Evolutionary conservation across 2,329 filamentous ascomycete species (phyloP), one percentile per base, ranked within the genome.

Genomic region (Monilinia aucupariae): DNA sequence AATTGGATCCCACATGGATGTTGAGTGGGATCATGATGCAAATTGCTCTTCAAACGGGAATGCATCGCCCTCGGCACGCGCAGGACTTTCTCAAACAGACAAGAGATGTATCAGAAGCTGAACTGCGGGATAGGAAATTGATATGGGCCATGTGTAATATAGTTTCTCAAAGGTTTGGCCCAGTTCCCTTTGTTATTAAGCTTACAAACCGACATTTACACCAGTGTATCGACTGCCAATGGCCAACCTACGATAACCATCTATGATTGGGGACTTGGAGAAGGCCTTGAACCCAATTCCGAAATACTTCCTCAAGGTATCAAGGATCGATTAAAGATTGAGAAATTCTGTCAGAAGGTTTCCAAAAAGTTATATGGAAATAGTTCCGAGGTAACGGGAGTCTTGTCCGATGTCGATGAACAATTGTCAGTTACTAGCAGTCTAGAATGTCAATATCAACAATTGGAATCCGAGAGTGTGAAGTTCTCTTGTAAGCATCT

Each of bases 111-210:
- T 51, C 65, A 2, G 60, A 64, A 25, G 48, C 65, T 13, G 68
- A 69, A 49, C 50, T 67, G 17, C 61, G 64, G 47, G 86, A 89
- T 71, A 80, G 86, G 51, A 79, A 87, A 43, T 80, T 83, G 66
- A 88, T 86, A 2, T 89, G 86, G 86, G 84, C 84, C 2, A 80
- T 85, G 32, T 87, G 85, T 74, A 89, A 88, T 70, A 82, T 87
- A 66, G 85, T 88, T 56, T 84, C 85, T 22, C 85, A 88, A 69
- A 83, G 83, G 82, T 84, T 49, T 48, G 25, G 0, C 13, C 56
- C 17, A 5, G 39, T 7, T 20, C 10, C 9, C 27, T 15, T n/a
- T 3, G 27, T 17, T 22, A 22, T 5, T 1, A 5, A 9, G 12
- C 15, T 39, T 32, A 25, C 20, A 1, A 30, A 49, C 30, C 56